phyloP scores from a whole-genome alignment of 2,329 filamentous ascomycete genomes.

The Mycosphaerella sp. region DNA sequence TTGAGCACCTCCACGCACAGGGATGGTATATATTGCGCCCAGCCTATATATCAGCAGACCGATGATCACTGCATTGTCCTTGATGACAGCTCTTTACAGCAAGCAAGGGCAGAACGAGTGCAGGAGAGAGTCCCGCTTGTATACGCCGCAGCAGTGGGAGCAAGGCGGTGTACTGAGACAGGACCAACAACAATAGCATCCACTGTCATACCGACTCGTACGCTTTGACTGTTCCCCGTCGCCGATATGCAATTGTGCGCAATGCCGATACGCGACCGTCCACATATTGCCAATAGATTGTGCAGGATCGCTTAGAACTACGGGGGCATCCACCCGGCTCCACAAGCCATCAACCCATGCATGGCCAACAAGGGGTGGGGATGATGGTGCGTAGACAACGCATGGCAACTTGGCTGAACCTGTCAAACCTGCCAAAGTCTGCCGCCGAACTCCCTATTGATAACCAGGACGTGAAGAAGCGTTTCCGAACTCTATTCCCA shows the following conservation, averaged over 20 bases:
- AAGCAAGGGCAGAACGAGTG: too few relatives aligned
- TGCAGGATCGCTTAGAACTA: conserved; percentile 4
- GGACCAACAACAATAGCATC: conserved; percentile 1
- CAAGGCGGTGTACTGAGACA: conserved; percentile 1
- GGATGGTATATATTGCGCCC: background rate
- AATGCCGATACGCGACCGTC: conserved; percentile 3
- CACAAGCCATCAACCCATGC: background rate
- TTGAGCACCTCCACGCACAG: conserved; percentile 35
- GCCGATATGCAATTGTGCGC: conserved; percentile 2
- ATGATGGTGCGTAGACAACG: background rate
- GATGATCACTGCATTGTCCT: background rate
- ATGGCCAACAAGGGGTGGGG: too few relatives aligned
- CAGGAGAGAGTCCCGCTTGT: too few relatives aligned
- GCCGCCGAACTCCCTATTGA: background rate
- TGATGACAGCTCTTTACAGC: too few relatives aligned
- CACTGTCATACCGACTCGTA: background rate
- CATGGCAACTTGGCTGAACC: background rate
- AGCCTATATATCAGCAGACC: background rate
- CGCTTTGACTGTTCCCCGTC: background rate
- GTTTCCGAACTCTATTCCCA: background rate
- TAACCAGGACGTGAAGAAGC: background rate
- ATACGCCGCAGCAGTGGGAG: background rate
- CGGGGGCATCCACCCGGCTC: background rate
- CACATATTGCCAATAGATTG: conserved; percentile 5
- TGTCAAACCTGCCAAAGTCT: background rate